Base-by-base conservation (phyloP, 768 basidiomycete species). In the Suillus placidus region DNA sequence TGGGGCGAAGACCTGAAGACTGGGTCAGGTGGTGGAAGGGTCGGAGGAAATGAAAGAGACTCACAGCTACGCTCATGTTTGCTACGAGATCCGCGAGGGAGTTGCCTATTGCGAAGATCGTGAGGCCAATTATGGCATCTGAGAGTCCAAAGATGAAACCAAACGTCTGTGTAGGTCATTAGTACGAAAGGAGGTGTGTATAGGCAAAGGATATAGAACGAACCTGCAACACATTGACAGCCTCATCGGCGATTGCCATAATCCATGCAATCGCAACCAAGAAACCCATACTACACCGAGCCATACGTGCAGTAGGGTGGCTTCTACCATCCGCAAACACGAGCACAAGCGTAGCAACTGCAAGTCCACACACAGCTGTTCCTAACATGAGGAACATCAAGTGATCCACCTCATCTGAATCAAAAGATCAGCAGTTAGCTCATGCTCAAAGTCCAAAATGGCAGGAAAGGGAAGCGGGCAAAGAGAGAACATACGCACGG, bases 221-320 rank as follows among this genome's bases (percentile, higher is more conserved):
- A 54, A 96, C 96, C 81, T 91, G 89, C 12, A 99, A 84, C 13
- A 98, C 89, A 57, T 91, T 85, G 37, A 99, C 95, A 2, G 97
- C 95, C 75, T 98, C 96, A 74, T 97, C 95, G 1, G 96, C 95
- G 57, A 99, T 95, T 7, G 92, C 95, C 88, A 98, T 96, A 71
- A 99, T 98, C 97, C 97, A 99, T 9, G 98, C 89, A 67, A 98
- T 87, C 3, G 95, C 84, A 34, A 97, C 90, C 26, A 89, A 75
- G 79, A 99, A 99, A 0, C 97, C 97, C 83, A 96, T 89, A 30
- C 88, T 90, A 72, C 94, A 97, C 12, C 95, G 85, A 12, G 85
- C 82, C 78, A 95, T 83, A 64, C 87, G 84, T 55, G 86, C 83
- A 16, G 84, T 72, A 6, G 83, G 81, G 67, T 87, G 82, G 23